Percentiles rank a stretch among this genome's conserved stretches.
Evolutionary conservation across 441 rosid genomes (phyloP).

Genomic region (Gossypium schwendimanii): DNA sequence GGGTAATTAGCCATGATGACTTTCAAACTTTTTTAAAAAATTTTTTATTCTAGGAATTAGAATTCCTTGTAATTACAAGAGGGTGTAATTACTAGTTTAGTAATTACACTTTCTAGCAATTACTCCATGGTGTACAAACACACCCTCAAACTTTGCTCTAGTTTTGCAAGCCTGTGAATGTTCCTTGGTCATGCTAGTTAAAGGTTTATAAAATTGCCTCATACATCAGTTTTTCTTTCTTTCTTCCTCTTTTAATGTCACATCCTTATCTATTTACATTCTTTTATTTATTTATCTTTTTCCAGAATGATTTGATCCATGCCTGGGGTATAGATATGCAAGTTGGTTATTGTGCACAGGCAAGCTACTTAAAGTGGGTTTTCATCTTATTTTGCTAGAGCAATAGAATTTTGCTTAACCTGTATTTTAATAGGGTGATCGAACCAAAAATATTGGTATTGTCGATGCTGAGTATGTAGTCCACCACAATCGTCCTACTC

Average conservation of each 20-base stretch:
- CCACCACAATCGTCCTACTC: conserved; percentile 60
- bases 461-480: conserved; percentile 65
- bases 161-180: not conserved
- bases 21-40: too few species aligned
- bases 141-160: not conserved
- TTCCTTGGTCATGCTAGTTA: not conserved
- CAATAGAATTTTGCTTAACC: not conserved
- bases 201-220: not conserved
- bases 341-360: conserved; percentile 71
- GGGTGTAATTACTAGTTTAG: too few species aligned
- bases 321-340: conserved; percentile 70
- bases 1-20: too few species aligned
- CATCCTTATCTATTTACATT: not conserved
- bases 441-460: conserved; percentile 48
- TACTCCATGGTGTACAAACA: too few species aligned
- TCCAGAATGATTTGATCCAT: conserved; percentile 65
- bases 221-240: not conserved
- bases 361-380: conserved; percentile 17
- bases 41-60: too few species aligned
- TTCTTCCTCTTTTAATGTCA: not conserved
- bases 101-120: too few species aligned
- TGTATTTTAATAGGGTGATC: conserved; percentile 44
- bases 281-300: not conserved
- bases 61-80: too few species aligned
- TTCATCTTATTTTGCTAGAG: not conserved